Conservation (phyloP, 2,329 filamentous ascomycete species). For the Monosporascus ibericus region DNA sequence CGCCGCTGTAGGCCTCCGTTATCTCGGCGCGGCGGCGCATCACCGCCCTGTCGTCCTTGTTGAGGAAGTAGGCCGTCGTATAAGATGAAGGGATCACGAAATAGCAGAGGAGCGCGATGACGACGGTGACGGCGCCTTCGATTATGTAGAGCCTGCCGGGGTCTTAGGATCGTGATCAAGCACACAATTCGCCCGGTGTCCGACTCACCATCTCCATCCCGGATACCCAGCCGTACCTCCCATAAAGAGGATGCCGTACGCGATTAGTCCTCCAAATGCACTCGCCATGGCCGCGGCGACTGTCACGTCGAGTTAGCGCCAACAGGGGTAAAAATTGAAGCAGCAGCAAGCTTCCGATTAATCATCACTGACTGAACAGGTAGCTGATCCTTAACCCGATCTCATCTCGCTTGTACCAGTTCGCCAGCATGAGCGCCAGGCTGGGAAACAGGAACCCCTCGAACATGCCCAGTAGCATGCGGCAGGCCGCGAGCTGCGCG, state of each 20-base stretch:
- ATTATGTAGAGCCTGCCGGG: slow-evolving; percentile 12
- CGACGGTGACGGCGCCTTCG: slow-evolving; percentile 11
- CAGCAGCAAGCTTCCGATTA: not conserved
- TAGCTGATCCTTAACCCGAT: slow-evolving; percentile 16
- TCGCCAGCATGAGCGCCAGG: slow-evolving; percentile 13
- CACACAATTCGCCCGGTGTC: not conserved
- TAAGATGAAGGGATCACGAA: slow-evolving; percentile 14
- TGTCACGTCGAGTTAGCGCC: not conserved
- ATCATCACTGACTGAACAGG: slow-evolving; percentile 6
- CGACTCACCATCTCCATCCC: slow-evolving; percentile 14
- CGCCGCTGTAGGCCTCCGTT: slow-evolving; percentile 13
- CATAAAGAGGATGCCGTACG: slow-evolving; percentile 13
- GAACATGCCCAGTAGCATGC: slow-evolving; percentile 14
- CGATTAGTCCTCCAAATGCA: slow-evolving; percentile 12
- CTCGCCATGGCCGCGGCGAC: slow-evolving; percentile 11
- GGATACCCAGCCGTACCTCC: slow-evolving; percentile 12
- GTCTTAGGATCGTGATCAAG: not conserved
- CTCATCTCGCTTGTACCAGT: slow-evolving; percentile 16
- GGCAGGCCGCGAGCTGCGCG: slow-evolving; percentile 11
- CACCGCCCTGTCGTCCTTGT: slow-evolving; percentile 13
- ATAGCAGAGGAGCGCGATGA: slow-evolving; percentile 7
- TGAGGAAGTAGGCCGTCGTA: slow-evolving; percentile 15
- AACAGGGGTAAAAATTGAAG: no score
- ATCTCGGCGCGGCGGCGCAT: slow-evolving; percentile 15
- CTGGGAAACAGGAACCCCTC: slow-evolving; percentile 14